Evolutionary conservation across 164 flowering plant genomes (phyloP).

Genomic region (Tinospora cordifolia): DNA sequence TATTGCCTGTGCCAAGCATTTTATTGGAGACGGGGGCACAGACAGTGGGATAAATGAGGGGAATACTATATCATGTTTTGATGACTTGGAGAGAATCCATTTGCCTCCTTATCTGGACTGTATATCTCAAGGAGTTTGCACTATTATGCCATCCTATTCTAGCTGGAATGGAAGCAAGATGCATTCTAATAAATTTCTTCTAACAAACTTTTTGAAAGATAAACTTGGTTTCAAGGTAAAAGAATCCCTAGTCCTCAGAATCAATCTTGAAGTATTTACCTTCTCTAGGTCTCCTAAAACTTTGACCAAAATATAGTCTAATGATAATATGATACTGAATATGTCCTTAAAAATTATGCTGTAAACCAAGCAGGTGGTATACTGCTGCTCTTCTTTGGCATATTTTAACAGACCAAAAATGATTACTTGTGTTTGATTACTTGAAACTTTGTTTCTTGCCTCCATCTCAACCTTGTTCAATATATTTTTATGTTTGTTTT

Average conservation of each 20-base stretch:
- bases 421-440: not conserved
- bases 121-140: slow-evolving; percentile 69
- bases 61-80: slow-evolving; percentile 47
- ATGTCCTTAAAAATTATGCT: not conserved
- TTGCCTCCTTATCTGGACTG: slow-evolving; percentile 75
- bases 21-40: slow-evolving; percentile 85
- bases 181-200: slow-evolving; percentile 57
- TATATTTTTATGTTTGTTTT: not conserved
- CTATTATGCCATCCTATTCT: slow-evolving; percentile 79
- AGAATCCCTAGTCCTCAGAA: not conserved
- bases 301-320: not conserved
- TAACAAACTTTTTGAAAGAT: slow-evolving; percentile 65
- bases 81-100: slow-evolving; percentile 55
- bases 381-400: not conserved
- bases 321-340: not conserved
- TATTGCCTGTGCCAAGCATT: slow-evolving; percentile 69
- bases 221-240: slow-evolving; percentile 72
- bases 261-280: not conserved
- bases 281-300: slow-evolving; percentile 6
- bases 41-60: slow-evolving; percentile 71
- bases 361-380: not conserved
- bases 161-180: slow-evolving; percentile 72
- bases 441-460: not conserved
- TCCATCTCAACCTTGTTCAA: not conserved
- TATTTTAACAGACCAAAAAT: not conserved